phyloP scores from a whole-genome alignment of 228 moss, liverwort and hornwort genomes.

The Sphagnum magellanicum region DNA sequence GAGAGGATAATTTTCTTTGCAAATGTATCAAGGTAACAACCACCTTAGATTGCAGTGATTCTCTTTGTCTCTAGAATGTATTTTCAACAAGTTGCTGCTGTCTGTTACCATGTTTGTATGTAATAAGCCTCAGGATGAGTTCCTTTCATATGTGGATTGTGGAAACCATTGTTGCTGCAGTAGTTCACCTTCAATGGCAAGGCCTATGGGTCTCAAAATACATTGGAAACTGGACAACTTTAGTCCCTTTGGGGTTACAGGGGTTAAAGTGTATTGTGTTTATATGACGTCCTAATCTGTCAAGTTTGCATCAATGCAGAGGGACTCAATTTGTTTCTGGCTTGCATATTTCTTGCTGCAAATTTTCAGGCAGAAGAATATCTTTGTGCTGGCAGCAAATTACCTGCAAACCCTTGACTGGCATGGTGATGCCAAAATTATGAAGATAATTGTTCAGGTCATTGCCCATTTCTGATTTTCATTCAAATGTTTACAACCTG shows the following conservation, averaged over 20 bases:
- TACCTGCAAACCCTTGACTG: constrained; percentile 87
- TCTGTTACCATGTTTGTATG: not conserved
- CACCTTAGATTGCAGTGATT: not conserved
- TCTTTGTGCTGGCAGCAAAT: constrained; percentile 75
- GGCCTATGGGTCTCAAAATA: too few species aligned
- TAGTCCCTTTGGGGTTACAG: too few species aligned
- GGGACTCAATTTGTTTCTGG: too few species aligned
- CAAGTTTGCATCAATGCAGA: too few species aligned
- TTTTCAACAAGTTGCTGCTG: not conserved
- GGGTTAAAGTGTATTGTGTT: too few species aligned
- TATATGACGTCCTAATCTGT: too few species aligned
- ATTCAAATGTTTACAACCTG: too few species aligned
- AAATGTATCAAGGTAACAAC: constrained; percentile 69
- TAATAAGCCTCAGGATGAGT: not conserved
- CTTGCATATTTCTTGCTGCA: not conserved
- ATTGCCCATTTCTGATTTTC: too few species aligned
- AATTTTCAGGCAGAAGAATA: constrained; percentile 67
- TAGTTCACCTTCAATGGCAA: too few species aligned
- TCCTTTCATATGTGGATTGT: too few species aligned
- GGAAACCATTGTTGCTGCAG: too few species aligned
- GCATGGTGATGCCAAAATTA: constrained; percentile 71
- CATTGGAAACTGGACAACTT: too few species aligned
- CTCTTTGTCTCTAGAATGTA: not conserved
- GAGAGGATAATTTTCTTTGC: constrained; percentile 92
- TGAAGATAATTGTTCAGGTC: constrained; percentile 95